These are phyloP conservation scores for Phycomyces nitens DNA, from an alignment of 192 early-diverging fungal species.

Conservation along the genomic window DNA sequence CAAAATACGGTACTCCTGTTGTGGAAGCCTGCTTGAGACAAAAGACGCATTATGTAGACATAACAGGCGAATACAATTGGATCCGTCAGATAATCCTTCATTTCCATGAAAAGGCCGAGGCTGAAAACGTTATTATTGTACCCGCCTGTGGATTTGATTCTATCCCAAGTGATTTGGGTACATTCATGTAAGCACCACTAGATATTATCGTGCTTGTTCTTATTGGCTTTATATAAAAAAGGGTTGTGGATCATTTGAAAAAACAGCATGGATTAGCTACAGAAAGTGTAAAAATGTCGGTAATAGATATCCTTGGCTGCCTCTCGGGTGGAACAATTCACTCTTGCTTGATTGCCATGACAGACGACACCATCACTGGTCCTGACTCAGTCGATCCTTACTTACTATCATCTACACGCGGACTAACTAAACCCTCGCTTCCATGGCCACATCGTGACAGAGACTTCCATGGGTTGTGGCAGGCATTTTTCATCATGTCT, in stretches of 20 bases:
- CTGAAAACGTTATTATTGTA: constrained; percentile 67
- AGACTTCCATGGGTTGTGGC: constrained; percentile 55
- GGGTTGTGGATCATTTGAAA: constrained; percentile 52
- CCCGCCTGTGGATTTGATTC: constrained; percentile 89
- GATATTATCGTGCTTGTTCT: background rate
- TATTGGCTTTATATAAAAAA: constrained; percentile 1
- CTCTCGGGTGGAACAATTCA: constrained; percentile 69
- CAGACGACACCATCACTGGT: background rate
- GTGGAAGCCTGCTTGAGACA: constrained; percentile 66
- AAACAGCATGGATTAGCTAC: constrained; percentile 45
- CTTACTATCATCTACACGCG: constrained; percentile 22
- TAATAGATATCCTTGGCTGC: constrained; percentile 50
- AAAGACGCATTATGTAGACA: constrained; percentile 84
- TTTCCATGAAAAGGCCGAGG: constrained; percentile 63
- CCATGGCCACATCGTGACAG: constrained; percentile 44
- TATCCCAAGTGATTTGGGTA: constrained; percentile 83
- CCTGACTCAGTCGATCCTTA: constrained; percentile 23
- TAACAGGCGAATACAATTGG: constrained; percentile 78
- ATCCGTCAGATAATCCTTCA: constrained; percentile 59
- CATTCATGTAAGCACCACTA: constrained; percentile 55
- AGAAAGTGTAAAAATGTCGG: constrained; percentile 59
- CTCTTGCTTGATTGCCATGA: constrained; percentile 32
- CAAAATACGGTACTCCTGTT: constrained; percentile 64
- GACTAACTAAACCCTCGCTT: constrained; percentile 30
- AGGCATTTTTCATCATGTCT: constrained; percentile 62